These are phyloP conservation scores for Allium fistulosum DNA, from an alignment of 106 monocot species.

Conservation along the genomic window DNA sequence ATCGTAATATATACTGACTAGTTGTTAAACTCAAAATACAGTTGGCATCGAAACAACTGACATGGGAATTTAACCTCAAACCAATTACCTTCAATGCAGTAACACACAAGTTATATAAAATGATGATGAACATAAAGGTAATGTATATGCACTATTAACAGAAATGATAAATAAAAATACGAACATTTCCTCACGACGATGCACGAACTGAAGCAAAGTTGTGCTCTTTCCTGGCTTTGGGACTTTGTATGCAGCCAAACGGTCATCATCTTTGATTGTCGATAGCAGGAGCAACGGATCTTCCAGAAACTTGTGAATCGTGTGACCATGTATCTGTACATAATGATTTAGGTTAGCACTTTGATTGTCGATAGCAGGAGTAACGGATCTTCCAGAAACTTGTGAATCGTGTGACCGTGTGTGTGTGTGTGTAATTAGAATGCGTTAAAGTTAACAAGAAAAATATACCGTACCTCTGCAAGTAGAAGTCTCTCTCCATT, in stretches of 20 bases:
- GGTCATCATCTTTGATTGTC: constrained; percentile 88
- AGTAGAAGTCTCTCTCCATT: constrained; percentile 74
- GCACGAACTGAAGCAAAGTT: constrained; percentile 74
- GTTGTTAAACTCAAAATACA: too few relatives aligned
- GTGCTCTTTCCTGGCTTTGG: constrained; percentile 43
- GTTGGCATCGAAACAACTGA: too few relatives aligned
- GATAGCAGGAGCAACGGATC: constrained; percentile 72
- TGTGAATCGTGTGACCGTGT: constrained; percentile 67
- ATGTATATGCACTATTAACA: neutral
- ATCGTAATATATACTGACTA: too few relatives aligned
- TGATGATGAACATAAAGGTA: too few relatives aligned
- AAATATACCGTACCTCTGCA: constrained; percentile 64
- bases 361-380: constrained; percentile 70
- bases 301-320: constrained; percentile 72
- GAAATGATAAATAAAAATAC: constrained; percentile 6
- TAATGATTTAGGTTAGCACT: constrained; percentile 6
- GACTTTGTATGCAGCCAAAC: constrained; percentile 73
- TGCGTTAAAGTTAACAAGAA: neutral
- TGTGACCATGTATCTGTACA: constrained; percentile 70
- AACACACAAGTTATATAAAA: too few relatives aligned
- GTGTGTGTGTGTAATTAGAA: too few relatives aligned
- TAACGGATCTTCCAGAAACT: constrained; percentile 75
- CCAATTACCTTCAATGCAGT: too few relatives aligned
- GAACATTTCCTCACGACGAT: constrained; percentile 75
- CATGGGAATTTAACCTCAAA: too few relatives aligned